A percentile compares a stretch with the other conserved stretches of the same genome.
Conservation (phyloP, 805 yeast species). For the Maudiozyma serrabonitensis region DNA sequence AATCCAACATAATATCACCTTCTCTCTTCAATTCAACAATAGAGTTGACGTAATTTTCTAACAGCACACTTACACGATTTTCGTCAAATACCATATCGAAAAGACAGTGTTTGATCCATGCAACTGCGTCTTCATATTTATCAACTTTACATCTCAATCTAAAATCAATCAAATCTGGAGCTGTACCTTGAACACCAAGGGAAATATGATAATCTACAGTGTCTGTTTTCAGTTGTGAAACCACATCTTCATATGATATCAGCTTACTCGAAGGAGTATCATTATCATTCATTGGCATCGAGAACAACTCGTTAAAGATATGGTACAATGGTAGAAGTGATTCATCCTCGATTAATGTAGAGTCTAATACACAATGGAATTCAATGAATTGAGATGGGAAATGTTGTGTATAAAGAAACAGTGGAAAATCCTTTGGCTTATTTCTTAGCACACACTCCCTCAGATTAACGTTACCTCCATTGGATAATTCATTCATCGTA, state of each 20-base stretch:
- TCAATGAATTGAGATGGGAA: conserved; percentile 72
- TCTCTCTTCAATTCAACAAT: conserved; percentile 32
- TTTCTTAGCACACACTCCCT: conserved; percentile 15
- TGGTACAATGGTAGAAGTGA: conserved; percentile 54
- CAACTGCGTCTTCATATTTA: conserved; percentile 59
- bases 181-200: conserved; percentile 48
- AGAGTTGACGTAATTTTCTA: conserved; percentile 33
- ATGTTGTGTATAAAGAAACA: conserved; percentile 70
- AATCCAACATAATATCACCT: conserved; percentile 48
- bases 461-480: conserved; percentile 14
- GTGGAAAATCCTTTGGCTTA: conserved; percentile 44
- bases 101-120: conserved; percentile 65
- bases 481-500: neutral
- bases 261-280: conserved; percentile 32
- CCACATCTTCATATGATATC: conserved; percentile 67
- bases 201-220: conserved; percentile 51
- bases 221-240: conserved; percentile 61
- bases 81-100: conserved; percentile 63
- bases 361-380: conserved; percentile 52
- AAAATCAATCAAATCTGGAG: conserved; percentile 57
- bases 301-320: conserved; percentile 55
- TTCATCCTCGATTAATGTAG: conserved; percentile 37
- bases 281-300: conserved; percentile 60
- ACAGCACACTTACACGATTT: conserved; percentile 53
- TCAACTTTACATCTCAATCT: conserved; percentile 49